Conservation (phyloP, 2,329 filamentous ascomycete genomes). For the Chaetomium sp. region DNA sequence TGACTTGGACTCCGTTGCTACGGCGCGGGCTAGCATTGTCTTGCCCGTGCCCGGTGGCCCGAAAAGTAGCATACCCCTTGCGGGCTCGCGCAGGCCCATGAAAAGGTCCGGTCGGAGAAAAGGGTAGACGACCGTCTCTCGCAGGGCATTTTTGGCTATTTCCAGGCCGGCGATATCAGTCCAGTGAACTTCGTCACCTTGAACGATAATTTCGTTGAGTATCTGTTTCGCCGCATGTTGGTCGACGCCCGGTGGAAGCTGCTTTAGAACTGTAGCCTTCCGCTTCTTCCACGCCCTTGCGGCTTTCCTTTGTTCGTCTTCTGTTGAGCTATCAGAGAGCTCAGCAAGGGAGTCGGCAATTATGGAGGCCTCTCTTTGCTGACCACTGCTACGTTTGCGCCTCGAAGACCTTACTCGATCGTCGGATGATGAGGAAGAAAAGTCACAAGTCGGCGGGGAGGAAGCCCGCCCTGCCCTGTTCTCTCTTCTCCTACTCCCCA, state of each 20-base stretch:
- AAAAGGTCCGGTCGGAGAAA: slow-evolving; percentile 95
- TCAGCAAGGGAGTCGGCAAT: slow-evolving; percentile 44
- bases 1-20: slow-evolving; percentile 90
- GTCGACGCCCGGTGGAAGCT: slow-evolving; percentile 80
- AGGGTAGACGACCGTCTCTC: slow-evolving; percentile 95
- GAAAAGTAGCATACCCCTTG: slow-evolving; percentile 92
- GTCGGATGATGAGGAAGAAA: slow-evolving; percentile 29
- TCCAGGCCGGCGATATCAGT: slow-evolving; percentile 89
- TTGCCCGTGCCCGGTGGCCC: slow-evolving; percentile 98
- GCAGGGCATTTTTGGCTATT: slow-evolving; percentile 84
- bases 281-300: slow-evolving; percentile 62
- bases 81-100: slow-evolving; percentile 91
- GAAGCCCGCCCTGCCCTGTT: slow-evolving; percentile 11
- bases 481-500: slow-evolving; percentile 17
- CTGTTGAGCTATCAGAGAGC: slow-evolving; percentile 47
- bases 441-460: slow-evolving; percentile 28
- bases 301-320: slow-evolving; percentile 45
- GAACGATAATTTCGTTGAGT: slow-evolving; percentile 91
- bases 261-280: slow-evolving; percentile 69
- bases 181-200: slow-evolving; percentile 95
- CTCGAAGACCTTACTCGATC: slow-evolving; percentile 26
- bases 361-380: slow-evolving; percentile 33
- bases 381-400: slow-evolving; percentile 39
- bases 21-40: slow-evolving; percentile 93
- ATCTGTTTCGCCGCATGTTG: slow-evolving; percentile 84